phyloP scores from a whole-genome alignment of 208 protist genomes.

The Trypanosoma boissoni region DNA sequence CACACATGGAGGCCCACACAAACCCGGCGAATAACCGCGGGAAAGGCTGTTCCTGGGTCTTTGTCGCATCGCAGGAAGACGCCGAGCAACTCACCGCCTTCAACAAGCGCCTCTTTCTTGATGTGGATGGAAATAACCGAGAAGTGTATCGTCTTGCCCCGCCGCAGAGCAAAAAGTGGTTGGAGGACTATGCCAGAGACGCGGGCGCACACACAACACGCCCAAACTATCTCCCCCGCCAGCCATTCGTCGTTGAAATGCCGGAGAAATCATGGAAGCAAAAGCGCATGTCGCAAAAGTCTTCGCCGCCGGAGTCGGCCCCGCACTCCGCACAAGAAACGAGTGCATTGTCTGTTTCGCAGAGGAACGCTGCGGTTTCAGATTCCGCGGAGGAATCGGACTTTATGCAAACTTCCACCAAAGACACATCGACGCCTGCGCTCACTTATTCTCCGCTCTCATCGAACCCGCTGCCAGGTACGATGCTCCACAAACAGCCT shows the following conservation, averaged over 20 bases:
- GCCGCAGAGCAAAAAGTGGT: constrained; percentile 11
- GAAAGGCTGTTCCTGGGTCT: constrained; percentile 25
- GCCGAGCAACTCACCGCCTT: constrained; percentile 14
- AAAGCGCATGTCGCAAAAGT: not conserved
- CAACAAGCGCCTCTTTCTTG: constrained; percentile 22
- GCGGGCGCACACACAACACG: not conserved
- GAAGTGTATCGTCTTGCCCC: constrained; percentile 22
- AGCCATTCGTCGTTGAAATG: constrained; percentile 24
- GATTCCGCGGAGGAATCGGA: too few species aligned
- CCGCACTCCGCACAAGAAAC: too few species aligned
- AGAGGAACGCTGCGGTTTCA: too few species aligned
- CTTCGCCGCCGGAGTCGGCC: too few species aligned
- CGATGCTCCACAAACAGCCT: too few species aligned
- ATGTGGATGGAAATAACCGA: constrained; percentile 1
- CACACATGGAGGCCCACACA: constrained; percentile 27
- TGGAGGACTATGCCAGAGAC: constrained; percentile 10
- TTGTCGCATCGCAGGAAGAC: constrained; percentile 14
- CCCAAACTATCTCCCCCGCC: constrained; percentile 12
- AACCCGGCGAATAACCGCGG: constrained; percentile 11
- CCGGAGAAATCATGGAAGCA: not conserved
- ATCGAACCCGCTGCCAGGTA: too few species aligned
- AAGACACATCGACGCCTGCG: too few species aligned
- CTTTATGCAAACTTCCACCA: too few species aligned
- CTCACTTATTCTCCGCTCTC: too few species aligned
- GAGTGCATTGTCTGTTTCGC: too few species aligned